phyloP scores from a whole-genome alignment of 768 basidiomycete genomes.

The Hemileccinum rubropunctum region DNA sequence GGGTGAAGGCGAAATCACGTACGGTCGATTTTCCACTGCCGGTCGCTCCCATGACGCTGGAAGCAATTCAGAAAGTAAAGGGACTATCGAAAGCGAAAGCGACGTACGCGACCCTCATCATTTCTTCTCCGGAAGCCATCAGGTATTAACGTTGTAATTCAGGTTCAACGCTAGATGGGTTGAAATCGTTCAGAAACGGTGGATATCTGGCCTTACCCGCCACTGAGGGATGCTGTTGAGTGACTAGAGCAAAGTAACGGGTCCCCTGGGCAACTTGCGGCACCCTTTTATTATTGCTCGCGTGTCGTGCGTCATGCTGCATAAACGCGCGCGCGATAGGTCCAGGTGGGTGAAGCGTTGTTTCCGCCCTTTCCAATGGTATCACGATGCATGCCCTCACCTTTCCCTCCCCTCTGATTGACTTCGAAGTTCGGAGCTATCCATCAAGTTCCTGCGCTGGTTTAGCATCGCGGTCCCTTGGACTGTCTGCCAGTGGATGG shows the following conservation, averaged over 20 bases:
- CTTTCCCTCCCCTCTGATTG: background rate
- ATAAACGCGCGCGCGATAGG: background rate
- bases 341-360: conserved; percentile 1
- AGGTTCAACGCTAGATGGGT: background rate
- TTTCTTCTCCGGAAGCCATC: conserved; percentile 12
- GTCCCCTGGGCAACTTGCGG: conserved; percentile 3
- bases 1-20: background rate
- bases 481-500: too few species aligned
- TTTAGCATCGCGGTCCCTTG: background rate
- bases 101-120: conserved; percentile 21
- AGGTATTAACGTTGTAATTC: background rate
- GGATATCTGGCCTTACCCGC: background rate
- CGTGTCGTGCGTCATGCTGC: background rate
- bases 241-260: background rate
- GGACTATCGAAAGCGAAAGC: background rate
- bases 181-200: background rate
- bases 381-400: too few species aligned
- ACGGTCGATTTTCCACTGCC: conserved; percentile 26
- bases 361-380: background rate
- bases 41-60: conserved; percentile 23
- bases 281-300: background rate
- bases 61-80: conserved; percentile 4
- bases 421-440: conserved; percentile 11
- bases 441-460: conserved; percentile 12
- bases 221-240: background rate